Evolutionary conservation across 495 filamentous ascomycete genomes (phyloP).

Genomic region (Echria macrotheca): DNA sequence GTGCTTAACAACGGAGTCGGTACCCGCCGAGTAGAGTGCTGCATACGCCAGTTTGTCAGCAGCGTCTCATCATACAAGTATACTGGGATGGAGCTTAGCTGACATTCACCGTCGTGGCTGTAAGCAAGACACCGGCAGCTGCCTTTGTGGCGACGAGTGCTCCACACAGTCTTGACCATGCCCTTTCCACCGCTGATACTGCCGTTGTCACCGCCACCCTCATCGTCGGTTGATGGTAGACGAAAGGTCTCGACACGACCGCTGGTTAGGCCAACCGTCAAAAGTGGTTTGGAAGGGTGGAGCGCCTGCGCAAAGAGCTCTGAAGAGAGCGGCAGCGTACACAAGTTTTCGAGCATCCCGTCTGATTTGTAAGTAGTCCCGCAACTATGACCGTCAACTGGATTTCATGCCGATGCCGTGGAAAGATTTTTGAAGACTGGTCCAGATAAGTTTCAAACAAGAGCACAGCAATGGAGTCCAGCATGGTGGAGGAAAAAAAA

Average conservation of each 20-base stretch:
- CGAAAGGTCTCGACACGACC: conserved; percentile 86
- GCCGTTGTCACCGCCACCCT: conserved; percentile 33
- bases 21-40: conserved; percentile 83
- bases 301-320: conserved; percentile 87
- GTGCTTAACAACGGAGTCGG: conserved; percentile 83
- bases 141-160: conserved; percentile 83
- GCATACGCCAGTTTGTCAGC: conserved; percentile 13
- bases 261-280: conserved; percentile 76
- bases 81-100: conserved; percentile 6
- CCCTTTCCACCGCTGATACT: conserved; percentile 58
- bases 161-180: conserved; percentile 78
- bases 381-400: too few relatives aligned
- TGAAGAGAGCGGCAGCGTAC: conserved; percentile 76
- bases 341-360: conserved; percentile 72
- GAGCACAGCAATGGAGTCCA: too few relatives aligned
- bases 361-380: too few relatives aligned
- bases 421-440: too few relatives aligned
- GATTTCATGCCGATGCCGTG: too few relatives aligned
- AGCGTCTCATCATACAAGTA: background rate
- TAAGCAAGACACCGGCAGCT: conserved; percentile 79
- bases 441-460: too few relatives aligned
- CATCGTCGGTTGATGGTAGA: conserved; percentile 56
- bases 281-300: conserved; percentile 74
- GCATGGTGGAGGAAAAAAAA: too few relatives aligned
- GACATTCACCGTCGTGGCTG: conserved; percentile 63